phyloP scores from a whole-genome alignment of 257 asterid genomes.

The Schizonepeta tenuifolia region DNA sequence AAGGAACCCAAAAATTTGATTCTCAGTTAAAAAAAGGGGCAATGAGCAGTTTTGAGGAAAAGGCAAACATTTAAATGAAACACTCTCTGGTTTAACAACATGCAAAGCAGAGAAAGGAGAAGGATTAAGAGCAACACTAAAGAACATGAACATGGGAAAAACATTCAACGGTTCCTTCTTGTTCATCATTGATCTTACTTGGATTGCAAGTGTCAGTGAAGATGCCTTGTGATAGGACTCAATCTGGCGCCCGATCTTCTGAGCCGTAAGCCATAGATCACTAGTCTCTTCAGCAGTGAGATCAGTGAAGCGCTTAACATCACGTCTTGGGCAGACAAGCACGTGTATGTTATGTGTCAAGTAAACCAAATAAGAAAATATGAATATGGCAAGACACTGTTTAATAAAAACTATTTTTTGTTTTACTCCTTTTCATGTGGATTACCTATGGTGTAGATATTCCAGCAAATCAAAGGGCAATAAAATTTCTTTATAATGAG shows the following conservation, averaged over 20 bases:
- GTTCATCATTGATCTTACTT: conserved; percentile 56
- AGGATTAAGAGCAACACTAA: background rate
- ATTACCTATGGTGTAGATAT: conserved; percentile 9
- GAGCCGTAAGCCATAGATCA: conserved; percentile 83
- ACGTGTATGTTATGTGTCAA: conserved; percentile 79
- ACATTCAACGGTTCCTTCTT: background rate
- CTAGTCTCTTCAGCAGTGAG: conserved; percentile 79
- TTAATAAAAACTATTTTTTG: background rate
- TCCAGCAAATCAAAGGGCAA: conserved; percentile 9
- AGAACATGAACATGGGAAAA: background rate
- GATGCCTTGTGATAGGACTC: conserved; percentile 90
- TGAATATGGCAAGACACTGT: background rate
- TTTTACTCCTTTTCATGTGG: background rate
- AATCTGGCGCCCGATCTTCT: conserved; percentile 73
- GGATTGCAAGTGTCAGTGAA: conserved; percentile 80
- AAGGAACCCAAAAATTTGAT: background rate
- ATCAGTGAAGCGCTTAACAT: conserved; percentile 75
- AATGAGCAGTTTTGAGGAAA: background rate
- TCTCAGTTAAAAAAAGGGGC: background rate
- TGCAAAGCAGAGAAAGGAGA: conserved; percentile 2
- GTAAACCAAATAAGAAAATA: conserved; percentile 45
- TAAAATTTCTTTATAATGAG: background rate
- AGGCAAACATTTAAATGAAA: background rate
- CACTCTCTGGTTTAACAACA: background rate
- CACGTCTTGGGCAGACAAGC: conserved; percentile 94